These are phyloP conservation scores for Ophiostoma ips DNA, from an alignment of 2,329 filamentous ascomycete species.

Conservation along the genomic window DNA sequence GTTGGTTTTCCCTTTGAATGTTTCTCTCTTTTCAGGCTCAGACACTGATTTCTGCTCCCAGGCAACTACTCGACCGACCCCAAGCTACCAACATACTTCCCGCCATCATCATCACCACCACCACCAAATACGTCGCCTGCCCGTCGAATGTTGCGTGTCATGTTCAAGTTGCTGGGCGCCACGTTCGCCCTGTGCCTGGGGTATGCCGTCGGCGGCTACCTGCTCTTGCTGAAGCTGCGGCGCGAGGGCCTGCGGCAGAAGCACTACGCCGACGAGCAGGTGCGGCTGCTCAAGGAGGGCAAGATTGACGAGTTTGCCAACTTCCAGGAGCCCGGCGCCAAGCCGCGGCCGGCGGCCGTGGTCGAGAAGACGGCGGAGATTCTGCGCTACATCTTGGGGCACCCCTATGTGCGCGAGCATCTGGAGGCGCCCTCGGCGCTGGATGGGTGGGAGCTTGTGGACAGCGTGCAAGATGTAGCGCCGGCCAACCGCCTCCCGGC, in stretches of 20 bases:
- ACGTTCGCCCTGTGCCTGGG: background rate
- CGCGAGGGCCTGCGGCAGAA: background rate
- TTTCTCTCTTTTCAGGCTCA: background rate
- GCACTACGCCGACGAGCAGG: background rate
- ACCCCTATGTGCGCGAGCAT: background rate
- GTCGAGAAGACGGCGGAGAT: background rate
- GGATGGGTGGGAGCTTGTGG: background rate
- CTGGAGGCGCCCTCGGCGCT: background rate
- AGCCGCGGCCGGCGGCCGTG: background rate
- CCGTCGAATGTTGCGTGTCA: background rate
- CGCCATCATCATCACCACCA: background rate
- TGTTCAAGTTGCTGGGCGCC: background rate
- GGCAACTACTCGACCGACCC: background rate
- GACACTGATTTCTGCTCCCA: background rate
- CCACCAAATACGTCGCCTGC: background rate
- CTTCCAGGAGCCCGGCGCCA: background rate
- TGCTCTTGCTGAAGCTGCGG: background rate
- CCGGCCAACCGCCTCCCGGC: constrained; percentile 32
- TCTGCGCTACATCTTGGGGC: background rate
- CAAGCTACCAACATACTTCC: background rate
- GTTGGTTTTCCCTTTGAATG: background rate
- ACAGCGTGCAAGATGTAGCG: no score
- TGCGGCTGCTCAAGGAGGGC: background rate
- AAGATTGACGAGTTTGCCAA: background rate
- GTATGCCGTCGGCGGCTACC: background rate